phyloP scores from a whole-genome alignment of 1,284 basidiomycete genomes.

The Melampsora larici-populina region DNA sequence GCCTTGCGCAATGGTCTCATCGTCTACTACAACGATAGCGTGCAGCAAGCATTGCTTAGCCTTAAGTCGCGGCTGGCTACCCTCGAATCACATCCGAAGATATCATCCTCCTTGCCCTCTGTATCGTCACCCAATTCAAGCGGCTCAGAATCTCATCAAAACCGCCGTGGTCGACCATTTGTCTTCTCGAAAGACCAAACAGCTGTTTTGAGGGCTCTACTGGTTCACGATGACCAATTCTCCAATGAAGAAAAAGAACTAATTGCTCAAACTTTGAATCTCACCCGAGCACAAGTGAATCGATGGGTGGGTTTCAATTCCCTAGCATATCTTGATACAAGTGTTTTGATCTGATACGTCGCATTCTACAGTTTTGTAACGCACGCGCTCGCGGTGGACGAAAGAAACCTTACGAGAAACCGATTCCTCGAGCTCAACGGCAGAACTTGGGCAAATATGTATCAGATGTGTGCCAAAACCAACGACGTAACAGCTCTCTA shows the following conservation, averaged over 20 bases:
- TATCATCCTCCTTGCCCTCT: not conserved
- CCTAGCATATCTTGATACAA: not conserved
- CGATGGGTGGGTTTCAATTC: constrained; percentile 28
- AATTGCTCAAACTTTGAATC: constrained; percentile 10
- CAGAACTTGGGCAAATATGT: not conserved
- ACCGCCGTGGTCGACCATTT: not conserved
- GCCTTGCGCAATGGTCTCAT: not conserved
- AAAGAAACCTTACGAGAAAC: constrained; percentile 26
- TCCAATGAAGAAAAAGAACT: constrained; percentile 29
- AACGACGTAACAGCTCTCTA: not conserved
- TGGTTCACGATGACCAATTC: constrained; percentile 19
- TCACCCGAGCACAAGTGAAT: constrained; percentile 30
- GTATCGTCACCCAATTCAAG: not conserved
- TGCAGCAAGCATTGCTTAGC: not conserved
- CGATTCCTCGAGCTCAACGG: not conserved
- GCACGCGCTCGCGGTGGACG: constrained; percentile 25
- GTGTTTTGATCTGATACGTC: not conserved
- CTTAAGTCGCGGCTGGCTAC: not conserved
- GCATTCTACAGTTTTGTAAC: constrained; percentile 30
- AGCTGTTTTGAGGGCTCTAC: constrained; percentile 4
- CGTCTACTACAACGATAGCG: not conserved
- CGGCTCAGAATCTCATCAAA: not conserved
- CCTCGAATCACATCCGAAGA: not conserved
- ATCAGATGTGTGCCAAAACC: not conserved
- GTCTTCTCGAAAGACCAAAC: constrained; percentile 24